These are phyloP conservation scores for Alternaria sp. DNA, from an alignment of 2,329 filamentous ascomycete genomes.

Conservation along the genomic window DNA sequence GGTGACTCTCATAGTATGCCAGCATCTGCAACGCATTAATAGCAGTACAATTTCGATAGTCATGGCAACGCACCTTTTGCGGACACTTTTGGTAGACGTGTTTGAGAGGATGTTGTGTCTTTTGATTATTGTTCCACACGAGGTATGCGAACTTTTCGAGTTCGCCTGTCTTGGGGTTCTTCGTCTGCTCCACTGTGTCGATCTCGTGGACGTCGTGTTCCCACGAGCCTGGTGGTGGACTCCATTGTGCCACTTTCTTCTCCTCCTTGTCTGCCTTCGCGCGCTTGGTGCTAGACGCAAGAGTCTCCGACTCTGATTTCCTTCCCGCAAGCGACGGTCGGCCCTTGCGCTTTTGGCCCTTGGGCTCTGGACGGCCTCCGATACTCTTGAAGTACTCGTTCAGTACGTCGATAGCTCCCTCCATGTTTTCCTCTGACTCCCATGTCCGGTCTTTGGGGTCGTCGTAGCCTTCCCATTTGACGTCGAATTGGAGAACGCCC, in stretches of 20 bases:
- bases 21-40: conserved; percentile 48
- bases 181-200: conserved; percentile 74
- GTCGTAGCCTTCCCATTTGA: conserved; percentile 85
- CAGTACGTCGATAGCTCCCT: conserved; percentile 62
- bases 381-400: conserved; percentile 69
- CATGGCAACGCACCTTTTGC: conserved; percentile 65
- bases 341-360: conserved; percentile 63
- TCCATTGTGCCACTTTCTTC: conserved; percentile 63
- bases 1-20: conserved; percentile 61
- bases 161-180: conserved; percentile 50
- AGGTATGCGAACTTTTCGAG: conserved; percentile 72
- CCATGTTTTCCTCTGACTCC: conserved; percentile 78
- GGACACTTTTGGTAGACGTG: conserved; percentile 79
- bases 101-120: conserved; percentile 75
- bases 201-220: conserved; percentile 76
- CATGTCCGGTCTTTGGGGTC: conserved; percentile 76
- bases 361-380: conserved; percentile 69
- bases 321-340: conserved; percentile 32
- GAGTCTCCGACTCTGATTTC: conserved; percentile 36
- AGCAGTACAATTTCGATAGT: too few species aligned
- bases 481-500: conserved; percentile 64
- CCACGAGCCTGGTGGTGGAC: conserved; percentile 77
- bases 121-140: conserved; percentile 76
- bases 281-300: conserved; percentile 35
- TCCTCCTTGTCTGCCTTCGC: conserved; percentile 52